Base-by-base conservation (phyloP, 2,329 filamentous ascomycete species). In the Stagonosporopsis rhizophila region DNA sequence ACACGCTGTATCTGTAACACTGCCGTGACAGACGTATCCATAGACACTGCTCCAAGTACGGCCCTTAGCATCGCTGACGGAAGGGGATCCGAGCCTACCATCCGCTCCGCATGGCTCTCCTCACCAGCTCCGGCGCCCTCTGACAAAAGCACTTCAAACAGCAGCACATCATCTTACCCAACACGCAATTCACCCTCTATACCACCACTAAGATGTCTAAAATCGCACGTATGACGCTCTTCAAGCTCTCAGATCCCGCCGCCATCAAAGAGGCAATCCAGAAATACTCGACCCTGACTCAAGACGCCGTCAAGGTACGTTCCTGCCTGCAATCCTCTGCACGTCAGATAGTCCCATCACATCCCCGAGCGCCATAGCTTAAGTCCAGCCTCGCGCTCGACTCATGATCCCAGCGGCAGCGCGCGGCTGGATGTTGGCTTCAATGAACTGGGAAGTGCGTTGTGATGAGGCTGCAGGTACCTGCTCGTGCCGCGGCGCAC, bases 201-300 rank as follows among this genome's bases (percentile, higher is more conserved):
- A 34, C 11, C 15, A 27, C 19, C 46, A 6, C 32, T 45, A 70
- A 39, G 35, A 76, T 75, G 73, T 49, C 69, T 11, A 66, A 67
- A 46, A 70, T 77, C 60, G 56, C 70, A 49, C 74, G 74, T 53
- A 60, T 76, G 44, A 76, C 73, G 12, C 62, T 76, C 27, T 75
- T 77, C 70, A 76, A 77, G 59, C 63, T 76, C 53, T 61, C 70
- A 48, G 67, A 76, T 40, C 20, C 54, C 3, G 59, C 67, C 28
- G 49, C 66, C 52, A 53, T 76, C 52, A 59, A 73, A 56, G 66
- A 67, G 48, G 64, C 68, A 3, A 61, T 74, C 44, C 49, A 67
- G 19, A 73, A 70, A 56, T 77, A 75, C 68, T 65, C 69, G 8
- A 69, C 71, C 9, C 62, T 77, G 56, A 59, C 51, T 47, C 61